These are phyloP conservation scores for Chenopodium formosanum DNA, from an alignment of 148 eudicot genomes.

Conservation along the genomic window DNA sequence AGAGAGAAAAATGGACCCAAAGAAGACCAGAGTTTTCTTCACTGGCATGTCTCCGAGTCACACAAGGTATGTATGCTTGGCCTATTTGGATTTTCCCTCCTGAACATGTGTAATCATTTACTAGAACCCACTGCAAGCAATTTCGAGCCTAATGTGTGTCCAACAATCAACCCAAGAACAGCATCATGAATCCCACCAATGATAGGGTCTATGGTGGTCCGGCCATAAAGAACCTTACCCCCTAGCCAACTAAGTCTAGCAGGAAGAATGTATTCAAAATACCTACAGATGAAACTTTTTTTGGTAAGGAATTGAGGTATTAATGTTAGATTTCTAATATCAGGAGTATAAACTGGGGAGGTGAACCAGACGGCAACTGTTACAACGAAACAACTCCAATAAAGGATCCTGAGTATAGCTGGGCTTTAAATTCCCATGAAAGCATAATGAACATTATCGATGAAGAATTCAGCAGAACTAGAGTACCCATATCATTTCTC, in stretches of 20 bases:
- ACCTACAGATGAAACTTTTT: no score
- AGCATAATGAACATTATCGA: conserved; percentile 70
- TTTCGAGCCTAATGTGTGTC: not conserved
- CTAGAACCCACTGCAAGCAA: not conserved
- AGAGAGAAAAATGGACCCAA: conserved; percentile 72
- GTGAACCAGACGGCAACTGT: conserved; percentile 63
- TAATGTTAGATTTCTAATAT: not conserved
- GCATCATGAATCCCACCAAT: not conserved
- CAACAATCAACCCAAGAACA: not conserved
- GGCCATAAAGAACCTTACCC: no score
- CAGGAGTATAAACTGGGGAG: conserved; percentile 66
- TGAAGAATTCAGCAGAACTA: conserved; percentile 58
- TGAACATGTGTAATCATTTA: not conserved
- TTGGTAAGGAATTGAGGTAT: not conserved
- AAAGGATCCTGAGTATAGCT: conserved; percentile 56
- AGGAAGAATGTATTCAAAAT: no score
- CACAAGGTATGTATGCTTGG: conserved; percentile 49
- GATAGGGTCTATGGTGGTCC: not conserved
- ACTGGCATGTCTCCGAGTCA: conserved; percentile 98
- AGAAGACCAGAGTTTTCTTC: conserved; percentile 77
- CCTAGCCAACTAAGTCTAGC: no score
- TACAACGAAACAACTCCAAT: conserved; percentile 77
- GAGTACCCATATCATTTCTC: conserved; percentile 62
- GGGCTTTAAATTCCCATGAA: conserved; percentile 67
- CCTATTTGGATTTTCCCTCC: not conserved